Evolutionary conservation across 225 moss, liverwort and hornwort species (phyloP), one percentile per base, ranked within the genome.

Genomic region (Sphagnum tenellum): DNA sequence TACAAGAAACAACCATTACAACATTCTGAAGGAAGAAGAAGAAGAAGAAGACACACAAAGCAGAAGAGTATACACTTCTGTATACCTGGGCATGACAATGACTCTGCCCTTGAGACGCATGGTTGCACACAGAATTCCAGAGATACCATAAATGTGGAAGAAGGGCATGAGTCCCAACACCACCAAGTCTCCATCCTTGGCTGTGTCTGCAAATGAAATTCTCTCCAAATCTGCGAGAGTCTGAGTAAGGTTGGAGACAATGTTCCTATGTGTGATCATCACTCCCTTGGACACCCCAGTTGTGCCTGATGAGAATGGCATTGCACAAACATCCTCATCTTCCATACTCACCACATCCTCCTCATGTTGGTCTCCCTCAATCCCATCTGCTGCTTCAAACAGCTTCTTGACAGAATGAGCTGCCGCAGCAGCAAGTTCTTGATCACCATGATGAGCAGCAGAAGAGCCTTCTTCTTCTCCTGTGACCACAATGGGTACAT

Each of bases 101-200:
- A 92, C 86, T 49, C 75, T 90, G 68, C 92, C 92, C 64, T 84
- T 84, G 70, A 79, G 75, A 53, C 96, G 82, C 78, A 92, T 75
- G 44, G 84, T 67, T 12, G 88, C 88, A 8, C 90, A 89, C 47
- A 88, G 86, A 8, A 96, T 78, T 56, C 96, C 92, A 46, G 75
- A 84, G 58, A 92, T 92, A 60, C 96, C 96, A 5, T 96, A 96
- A 66, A 96, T 96, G 56, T 96, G 96, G 64, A 92, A 96, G 79
- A 96, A 90, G 0, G 96, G 96, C 96, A 96, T 92, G 70, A 96
- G 90, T 4, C 96, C 96, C 0, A 96, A 82, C 45, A 86, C 77
- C 45, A 75, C 82, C 46, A 72, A 66, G 2, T 71, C 74, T 3
- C 53, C 66, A 8, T 75, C 72, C 0, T 76, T 69, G 48, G 82